Conservation (phyloP, 441 rosid species). For the Arabidopsis hybrid region DNA sequence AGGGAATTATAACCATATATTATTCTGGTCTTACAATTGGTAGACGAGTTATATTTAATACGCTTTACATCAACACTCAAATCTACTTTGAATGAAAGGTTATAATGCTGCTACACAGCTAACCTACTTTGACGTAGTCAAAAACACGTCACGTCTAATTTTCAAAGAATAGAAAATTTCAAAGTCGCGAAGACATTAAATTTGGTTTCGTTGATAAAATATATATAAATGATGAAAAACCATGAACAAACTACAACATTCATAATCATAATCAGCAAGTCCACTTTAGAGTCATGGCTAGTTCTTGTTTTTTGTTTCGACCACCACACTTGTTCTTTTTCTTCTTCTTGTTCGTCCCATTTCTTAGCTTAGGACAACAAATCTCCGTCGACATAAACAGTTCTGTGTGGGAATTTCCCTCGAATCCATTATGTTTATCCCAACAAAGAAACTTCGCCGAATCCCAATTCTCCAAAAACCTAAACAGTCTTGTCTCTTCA, state of each 20-base stretch:
- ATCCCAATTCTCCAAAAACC: constrained; percentile 15
- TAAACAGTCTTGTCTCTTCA: constrained; percentile 18
- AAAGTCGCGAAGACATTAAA: too few species aligned
- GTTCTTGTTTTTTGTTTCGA: constrained; percentile 12
- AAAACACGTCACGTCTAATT: too few species aligned
- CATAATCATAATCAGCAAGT: not conserved
- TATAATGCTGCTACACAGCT: too few species aligned
- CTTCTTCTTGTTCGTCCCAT: not conserved
- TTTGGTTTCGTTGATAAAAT: not conserved
- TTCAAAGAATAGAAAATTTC: too few species aligned
- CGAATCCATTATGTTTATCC: not conserved
- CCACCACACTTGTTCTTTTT: constrained; percentile 8
- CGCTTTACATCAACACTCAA: too few species aligned
- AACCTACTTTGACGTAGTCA: too few species aligned
- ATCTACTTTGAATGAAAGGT: too few species aligned
- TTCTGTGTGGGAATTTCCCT: not conserved
- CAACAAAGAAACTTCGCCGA: not conserved
- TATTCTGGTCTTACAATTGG: too few species aligned
- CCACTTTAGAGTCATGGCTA: not conserved
- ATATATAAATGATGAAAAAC: not conserved
- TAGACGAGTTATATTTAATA: too few species aligned
- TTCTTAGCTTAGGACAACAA: constrained; percentile 14
- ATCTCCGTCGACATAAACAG: not conserved
- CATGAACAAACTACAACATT: not conserved
- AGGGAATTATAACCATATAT: too few species aligned